phyloP scores from a whole-genome alignment of 805 yeast genomes.

The Metschnikowia lunata region DNA sequence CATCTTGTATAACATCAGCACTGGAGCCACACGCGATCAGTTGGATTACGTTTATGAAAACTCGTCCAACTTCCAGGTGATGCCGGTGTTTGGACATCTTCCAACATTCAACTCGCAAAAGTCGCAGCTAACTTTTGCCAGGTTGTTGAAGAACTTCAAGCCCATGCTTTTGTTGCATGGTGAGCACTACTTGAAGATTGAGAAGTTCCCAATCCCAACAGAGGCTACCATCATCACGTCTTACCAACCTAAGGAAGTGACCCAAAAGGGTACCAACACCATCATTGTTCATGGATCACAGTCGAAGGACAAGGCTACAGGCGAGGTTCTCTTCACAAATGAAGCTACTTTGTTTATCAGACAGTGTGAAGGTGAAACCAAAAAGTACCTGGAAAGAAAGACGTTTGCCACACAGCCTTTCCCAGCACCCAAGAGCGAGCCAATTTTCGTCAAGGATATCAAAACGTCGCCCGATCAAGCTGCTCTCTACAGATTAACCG shows the following conservation, averaged over 20 bases:
- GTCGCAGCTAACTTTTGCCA: constrained; percentile 53
- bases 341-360: constrained; percentile 84
- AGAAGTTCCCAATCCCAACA: constrained; percentile 74
- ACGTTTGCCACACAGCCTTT: constrained; percentile 62
- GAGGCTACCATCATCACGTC: constrained; percentile 59
- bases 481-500: constrained; percentile 84
- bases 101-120: constrained; percentile 69
- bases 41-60: constrained; percentile 78
- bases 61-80: constrained; percentile 69
- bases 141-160: constrained; percentile 73
- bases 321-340: constrained; percentile 70
- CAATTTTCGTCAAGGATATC: constrained; percentile 62
- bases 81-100: constrained; percentile 88
- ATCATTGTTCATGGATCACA: constrained; percentile 69
- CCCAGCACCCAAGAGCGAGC: constrained; percentile 53
- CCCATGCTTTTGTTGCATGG: constrained; percentile 91
- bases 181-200: constrained; percentile 82
- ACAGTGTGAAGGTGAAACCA: constrained; percentile 58
- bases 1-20: constrained; percentile 80
- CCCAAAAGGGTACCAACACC: constrained; percentile 85
- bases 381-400: constrained; percentile 44
- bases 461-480: constrained; percentile 72
- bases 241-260: constrained; percentile 63
- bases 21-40: constrained; percentile 80
- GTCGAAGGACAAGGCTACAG: constrained; percentile 62